A percentile compares a stretch with the other conserved stretches of the same genome.
phyloP scores from a whole-genome alignment of 345 rosid genomes.

The Citrus hindsii region DNA sequence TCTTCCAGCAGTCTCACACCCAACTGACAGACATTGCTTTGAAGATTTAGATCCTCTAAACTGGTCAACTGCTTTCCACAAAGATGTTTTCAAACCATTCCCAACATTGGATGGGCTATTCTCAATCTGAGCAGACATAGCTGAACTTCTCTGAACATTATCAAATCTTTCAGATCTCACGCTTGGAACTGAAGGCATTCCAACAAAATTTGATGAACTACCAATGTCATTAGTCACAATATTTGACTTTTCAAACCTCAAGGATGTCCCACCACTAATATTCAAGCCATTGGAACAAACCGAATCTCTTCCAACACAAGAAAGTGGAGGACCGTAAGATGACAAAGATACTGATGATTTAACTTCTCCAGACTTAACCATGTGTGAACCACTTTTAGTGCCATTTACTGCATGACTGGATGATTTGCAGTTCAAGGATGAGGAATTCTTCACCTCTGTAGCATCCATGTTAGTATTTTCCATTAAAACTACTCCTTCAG shows the following conservation, averaged over 20 bases:
- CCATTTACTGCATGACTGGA: constrained; percentile 1
- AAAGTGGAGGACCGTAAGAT: constrained; percentile 11
- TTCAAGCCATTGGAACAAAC: too few species aligned
- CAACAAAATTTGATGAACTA: constrained; percentile 16
- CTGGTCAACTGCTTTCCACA: constrained; percentile 64
- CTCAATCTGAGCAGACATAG: constrained; percentile 22
- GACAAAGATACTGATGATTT: constrained; percentile 24
- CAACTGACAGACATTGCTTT: constrained; percentile 21
- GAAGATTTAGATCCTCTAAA: constrained; percentile 51
- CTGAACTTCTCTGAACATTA: constrained; percentile 29
- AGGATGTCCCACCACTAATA: constrained; percentile 16
- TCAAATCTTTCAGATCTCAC: constrained; percentile 32
- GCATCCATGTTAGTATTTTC: constrained; percentile 20
- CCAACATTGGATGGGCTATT: constrained; percentile 33
- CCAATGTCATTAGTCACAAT: constrained; percentile 19
- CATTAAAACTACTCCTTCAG: constrained; percentile 18
- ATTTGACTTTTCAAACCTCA: constrained; percentile 30
- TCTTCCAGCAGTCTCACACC: constrained; percentile 46
- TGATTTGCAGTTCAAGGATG: constrained; percentile 23
- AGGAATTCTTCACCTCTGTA: constrained; percentile 15
- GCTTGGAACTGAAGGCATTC: constrained; percentile 23
- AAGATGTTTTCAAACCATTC: constrained; percentile 56
- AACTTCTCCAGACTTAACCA: constrained; percentile 23
- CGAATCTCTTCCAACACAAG: constrained; percentile 1
- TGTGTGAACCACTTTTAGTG: constrained; percentile 5